Conservation (phyloP, 768 basidiomycete species). For the Trametes elegans region DNA sequence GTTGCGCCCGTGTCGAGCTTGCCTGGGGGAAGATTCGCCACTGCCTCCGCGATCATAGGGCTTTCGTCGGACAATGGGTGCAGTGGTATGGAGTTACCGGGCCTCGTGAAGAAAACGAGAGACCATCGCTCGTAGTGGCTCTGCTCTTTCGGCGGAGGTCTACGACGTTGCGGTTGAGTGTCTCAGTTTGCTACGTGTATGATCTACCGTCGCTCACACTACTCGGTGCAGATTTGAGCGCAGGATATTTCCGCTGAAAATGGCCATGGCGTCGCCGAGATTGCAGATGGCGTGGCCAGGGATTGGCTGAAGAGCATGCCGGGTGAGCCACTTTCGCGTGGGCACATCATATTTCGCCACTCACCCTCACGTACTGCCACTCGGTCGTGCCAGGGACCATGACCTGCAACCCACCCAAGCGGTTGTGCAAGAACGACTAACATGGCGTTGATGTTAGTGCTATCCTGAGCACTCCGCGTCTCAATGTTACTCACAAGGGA, state of each 20-base stretch:
- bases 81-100: conserved; percentile 50
- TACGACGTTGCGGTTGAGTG: conserved; percentile 4
- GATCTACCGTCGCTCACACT: conserved; percentile 37
- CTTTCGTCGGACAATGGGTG: conserved; percentile 53
- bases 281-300: conserved; percentile 35
- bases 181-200: neutral
- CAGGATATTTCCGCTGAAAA: conserved; percentile 64
- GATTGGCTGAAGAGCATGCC: conserved; percentile 22
- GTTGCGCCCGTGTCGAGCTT: conserved; percentile 37
- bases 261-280: conserved; percentile 56
- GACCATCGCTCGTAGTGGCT: conserved; percentile 57
- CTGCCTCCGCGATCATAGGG: conserved; percentile 44
- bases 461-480: neutral
- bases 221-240: conserved; percentile 65
- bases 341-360: too few relatives aligned
- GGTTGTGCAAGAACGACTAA: conserved; percentile 68
- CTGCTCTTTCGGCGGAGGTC: conserved; percentile 59
- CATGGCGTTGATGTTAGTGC: neutral
- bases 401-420: conserved; percentile 68
- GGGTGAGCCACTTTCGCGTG: too few relatives aligned
- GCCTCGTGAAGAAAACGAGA: conserved; percentile 66
- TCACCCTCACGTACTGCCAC: conserved; percentile 69
- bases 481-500: conserved; percentile 24
- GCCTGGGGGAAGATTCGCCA: conserved; percentile 32
- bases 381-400: conserved; percentile 55